Evolutionary conservation across 2,329 filamentous ascomycete genomes (phyloP).

Genomic region (Curvularia spicifera): DNA sequence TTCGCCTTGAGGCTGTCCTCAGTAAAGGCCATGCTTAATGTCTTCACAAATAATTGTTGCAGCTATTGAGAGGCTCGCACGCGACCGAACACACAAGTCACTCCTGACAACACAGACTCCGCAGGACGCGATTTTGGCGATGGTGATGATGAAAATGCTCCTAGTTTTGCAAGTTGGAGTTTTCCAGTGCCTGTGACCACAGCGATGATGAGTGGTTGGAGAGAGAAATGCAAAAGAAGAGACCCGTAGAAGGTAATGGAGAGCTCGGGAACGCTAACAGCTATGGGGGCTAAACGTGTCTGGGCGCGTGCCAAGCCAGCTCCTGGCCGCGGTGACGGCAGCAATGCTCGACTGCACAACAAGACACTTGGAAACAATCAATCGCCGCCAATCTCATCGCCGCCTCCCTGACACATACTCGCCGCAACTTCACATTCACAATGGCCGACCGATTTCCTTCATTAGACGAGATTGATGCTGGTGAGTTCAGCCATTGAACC

Average conservation of each 20-base stretch:
- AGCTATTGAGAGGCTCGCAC: constrained; percentile 29
- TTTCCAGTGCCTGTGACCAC: constrained; percentile 22
- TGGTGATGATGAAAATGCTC: constrained; percentile 2
- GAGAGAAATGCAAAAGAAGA: constrained; percentile 17
- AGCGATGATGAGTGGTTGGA: constrained; percentile 29
- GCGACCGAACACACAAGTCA: constrained; percentile 24
- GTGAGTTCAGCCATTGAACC: constrained; percentile 46
- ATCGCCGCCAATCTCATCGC: constrained; percentile 21
- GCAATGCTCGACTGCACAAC: constrained; percentile 22
- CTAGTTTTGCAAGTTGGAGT: constrained; percentile 12
- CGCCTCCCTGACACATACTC: not conserved
- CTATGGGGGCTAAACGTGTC: constrained; percentile 29
- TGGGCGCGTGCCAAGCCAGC: constrained; percentile 25
- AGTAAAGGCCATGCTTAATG: constrained; percentile 79
- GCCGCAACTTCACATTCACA: constrained; percentile 22
- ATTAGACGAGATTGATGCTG: constrained; percentile 60
- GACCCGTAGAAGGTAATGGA: constrained; percentile 18
- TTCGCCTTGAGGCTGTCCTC: constrained; percentile 95
- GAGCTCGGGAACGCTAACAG: constrained; percentile 32
- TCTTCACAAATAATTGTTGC: constrained; percentile 30
- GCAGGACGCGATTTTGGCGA: constrained; percentile 10
- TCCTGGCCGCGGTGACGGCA: constrained; percentile 22
- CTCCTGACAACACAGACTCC: constrained; percentile 6
- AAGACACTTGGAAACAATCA: constrained; percentile 27
- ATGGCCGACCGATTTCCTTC: constrained; percentile 62